Base-by-base conservation (phyloP, 108 stramenopile species). In the Cyclotella kingstonii region DNA sequence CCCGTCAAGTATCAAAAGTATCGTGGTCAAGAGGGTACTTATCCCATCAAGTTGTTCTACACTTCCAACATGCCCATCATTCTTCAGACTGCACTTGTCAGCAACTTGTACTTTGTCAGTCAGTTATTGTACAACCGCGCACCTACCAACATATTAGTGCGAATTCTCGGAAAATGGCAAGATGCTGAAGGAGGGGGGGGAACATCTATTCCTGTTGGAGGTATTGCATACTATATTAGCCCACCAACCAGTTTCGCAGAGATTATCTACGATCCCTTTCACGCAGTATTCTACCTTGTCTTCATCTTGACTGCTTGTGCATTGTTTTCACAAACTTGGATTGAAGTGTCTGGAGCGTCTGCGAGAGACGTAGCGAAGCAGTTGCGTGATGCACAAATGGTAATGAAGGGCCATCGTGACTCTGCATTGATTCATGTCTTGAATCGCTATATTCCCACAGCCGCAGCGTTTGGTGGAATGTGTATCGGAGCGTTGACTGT, bases 1-100 rank as follows among this genome's bases (percentile, higher is more conserved):
- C 96, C 97, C 41, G 94, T 96, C 78, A 96, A 96, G 91, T 93
- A 96, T 84, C 93, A 95, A 59, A 95, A 96, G 81, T 95, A 96
- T 78, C 90, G 96, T 40, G 96, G 98, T 51, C 95, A 97, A 70
- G 82, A 90, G 80, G 90, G 90, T 64, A 91, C 83, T 76, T 95
- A 92, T 81, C 94, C 94, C 81, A 95, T 95, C 89, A 95, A 95
- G 87, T 91, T 99, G 21, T 98, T 99, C 78, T 99, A 99, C 94
- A 98, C 99, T 12, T 97, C 96, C 78, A 99, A 99, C 95, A 99
- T 99, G 96, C 97, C 97, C 74, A 98, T 99, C 79, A 98, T 99
- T 68, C 85, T 99, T 28, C 97, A 98, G 80, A 96, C 97, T 17
- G 97, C 98, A 1, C 79, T 99, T 57, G 96, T 98, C 15, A 91